These are phyloP conservation scores for Paramecium bursaria DNA, from an alignment of 73 alveolate species.

Conservation along the genomic window DNA sequence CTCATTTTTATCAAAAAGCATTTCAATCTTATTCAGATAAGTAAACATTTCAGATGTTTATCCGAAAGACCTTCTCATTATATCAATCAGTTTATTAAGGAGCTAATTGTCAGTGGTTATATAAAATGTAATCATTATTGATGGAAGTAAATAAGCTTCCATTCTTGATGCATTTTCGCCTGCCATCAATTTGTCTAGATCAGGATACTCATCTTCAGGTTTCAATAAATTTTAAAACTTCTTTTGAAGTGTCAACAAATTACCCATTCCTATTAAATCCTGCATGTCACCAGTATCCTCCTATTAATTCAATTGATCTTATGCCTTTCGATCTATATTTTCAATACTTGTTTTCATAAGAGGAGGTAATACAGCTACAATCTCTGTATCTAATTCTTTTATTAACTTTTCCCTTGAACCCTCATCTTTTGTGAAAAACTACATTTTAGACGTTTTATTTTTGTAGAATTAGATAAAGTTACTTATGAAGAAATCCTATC, in stretches of 20 bases:
- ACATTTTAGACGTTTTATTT: not conserved
- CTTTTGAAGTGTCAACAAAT: not conserved
- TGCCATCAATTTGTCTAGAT: slow-evolving; percentile 28
- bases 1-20: slow-evolving; percentile 63
- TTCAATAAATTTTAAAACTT: not conserved
- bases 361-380: slow-evolving; percentile 43
- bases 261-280: slow-evolving; percentile 44
- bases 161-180: slow-evolving; percentile 1
- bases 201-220: not conserved
- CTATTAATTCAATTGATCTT: not conserved
- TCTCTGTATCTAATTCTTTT: slow-evolving; percentile 49
- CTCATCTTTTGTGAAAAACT: not conserved
- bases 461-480: slow-evolving; percentile 37
- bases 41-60: slow-evolving; percentile 42
- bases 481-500: slow-evolving; percentile 40
- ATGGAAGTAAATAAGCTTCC: slow-evolving; percentile 32
- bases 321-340: slow-evolving; percentile 14
- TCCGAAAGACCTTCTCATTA: slow-evolving; percentile 62
- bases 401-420: slow-evolving; percentile 8
- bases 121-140: slow-evolving; percentile 52
- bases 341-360: slow-evolving; percentile 53
- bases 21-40: slow-evolving; percentile 53
- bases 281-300: slow-evolving; percentile 38
- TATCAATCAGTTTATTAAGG: slow-evolving; percentile 61
- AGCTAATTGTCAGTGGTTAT: slow-evolving; percentile 55